Percentiles rank a stretch among this genome's conserved stretches.
Conservation (phyloP, 805 yeast genomes). For the Wickerhamomyces subpelliculosus region DNA sequence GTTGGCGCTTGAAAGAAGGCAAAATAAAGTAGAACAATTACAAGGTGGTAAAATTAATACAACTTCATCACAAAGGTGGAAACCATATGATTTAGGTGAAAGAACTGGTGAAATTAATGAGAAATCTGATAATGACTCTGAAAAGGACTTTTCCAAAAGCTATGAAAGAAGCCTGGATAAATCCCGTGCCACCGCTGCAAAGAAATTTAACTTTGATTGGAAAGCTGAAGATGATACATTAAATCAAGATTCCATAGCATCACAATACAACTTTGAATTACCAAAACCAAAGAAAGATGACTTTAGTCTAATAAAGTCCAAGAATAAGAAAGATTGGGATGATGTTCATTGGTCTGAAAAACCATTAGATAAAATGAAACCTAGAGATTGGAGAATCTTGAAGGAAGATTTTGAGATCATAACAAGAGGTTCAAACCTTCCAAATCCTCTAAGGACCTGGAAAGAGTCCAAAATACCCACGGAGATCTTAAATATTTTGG, state of each 20-base stretch:
- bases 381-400: slow-evolving; percentile 86
- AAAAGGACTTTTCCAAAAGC: slow-evolving; percentile 2
- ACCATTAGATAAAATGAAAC: slow-evolving; percentile 53
- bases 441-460: slow-evolving; percentile 72
- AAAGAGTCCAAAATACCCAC: slow-evolving; percentile 48
- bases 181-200: slow-evolving; percentile 1
- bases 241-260: slow-evolving; percentile 34
- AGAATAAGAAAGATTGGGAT: slow-evolving; percentile 7
- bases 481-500: slow-evolving; percentile 30
- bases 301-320: slow-evolving; percentile 8
- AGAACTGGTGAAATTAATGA: slow-evolving; percentile 1
- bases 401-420: slow-evolving; percentile 69
- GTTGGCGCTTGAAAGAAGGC: slow-evolving; percentile 21
- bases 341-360: slow-evolving; percentile 63
- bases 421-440: slow-evolving; percentile 35
- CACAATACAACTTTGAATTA: slow-evolving; percentile 8
- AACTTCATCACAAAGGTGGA: neutral
- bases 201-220: slow-evolving; percentile 66
- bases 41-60: slow-evolving; percentile 3
- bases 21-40: slow-evolving; percentile 5
- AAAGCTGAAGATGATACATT: slow-evolving; percentile 60
- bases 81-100: slow-evolving; percentile 3
- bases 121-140: slow-evolving; percentile 1
- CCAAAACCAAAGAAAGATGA: slow-evolving; percentile 8
- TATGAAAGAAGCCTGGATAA: slow-evolving; percentile 2